Percentiles rank a stretch among this genome's conserved stretches.
phyloP scores from a whole-genome alignment of 1,284 basidiomycete species.

The Ceratobasidium sp. region DNA sequence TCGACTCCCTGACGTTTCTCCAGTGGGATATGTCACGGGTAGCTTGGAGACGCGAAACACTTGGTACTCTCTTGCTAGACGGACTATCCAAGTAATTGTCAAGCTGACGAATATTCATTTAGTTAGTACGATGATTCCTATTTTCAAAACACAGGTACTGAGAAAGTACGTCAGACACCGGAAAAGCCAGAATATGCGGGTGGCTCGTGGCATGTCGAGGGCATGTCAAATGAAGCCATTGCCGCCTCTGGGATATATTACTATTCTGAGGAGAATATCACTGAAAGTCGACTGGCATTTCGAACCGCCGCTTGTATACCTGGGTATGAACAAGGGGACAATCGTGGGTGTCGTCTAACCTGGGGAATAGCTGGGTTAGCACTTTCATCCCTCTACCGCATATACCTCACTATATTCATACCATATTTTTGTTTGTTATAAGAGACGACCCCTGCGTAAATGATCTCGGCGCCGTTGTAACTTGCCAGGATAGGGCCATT shows the following conservation, averaged over 20 bases:
- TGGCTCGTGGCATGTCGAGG: no score
- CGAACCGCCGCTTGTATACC: conserved; percentile 16
- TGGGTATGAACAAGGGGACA: conserved; percentile 34
- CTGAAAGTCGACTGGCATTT: conserved; percentile 40
- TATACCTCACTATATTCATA: not conserved
- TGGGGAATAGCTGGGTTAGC: conserved; percentile 44
- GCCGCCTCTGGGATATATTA: conserved; percentile 63
- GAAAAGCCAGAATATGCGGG: conserved; percentile 59
- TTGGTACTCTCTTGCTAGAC: conserved; percentile 54
- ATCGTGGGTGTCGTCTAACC: not conserved
- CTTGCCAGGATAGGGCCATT: conserved; percentile 58
- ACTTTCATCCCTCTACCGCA: not conserved
- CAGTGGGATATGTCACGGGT: conserved; percentile 46
- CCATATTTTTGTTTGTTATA: not conserved
- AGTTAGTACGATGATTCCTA: not conserved
- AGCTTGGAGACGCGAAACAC: conserved; percentile 45
- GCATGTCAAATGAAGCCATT: conserved; percentile 69
- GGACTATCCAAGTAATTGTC: no score
- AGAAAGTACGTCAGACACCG: conserved; percentile 56
- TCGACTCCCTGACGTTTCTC: conserved; percentile 47
- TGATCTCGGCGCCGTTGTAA: conserved; percentile 57
- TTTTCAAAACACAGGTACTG: not conserved
- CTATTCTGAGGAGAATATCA: conserved; percentile 48
- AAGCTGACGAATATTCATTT: conserved; percentile 64
- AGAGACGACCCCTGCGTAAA: conserved; percentile 52